Evolutionary conservation across 345 rosid genomes (phyloP).

Genomic region (Odontarrhena argentea): DNA sequence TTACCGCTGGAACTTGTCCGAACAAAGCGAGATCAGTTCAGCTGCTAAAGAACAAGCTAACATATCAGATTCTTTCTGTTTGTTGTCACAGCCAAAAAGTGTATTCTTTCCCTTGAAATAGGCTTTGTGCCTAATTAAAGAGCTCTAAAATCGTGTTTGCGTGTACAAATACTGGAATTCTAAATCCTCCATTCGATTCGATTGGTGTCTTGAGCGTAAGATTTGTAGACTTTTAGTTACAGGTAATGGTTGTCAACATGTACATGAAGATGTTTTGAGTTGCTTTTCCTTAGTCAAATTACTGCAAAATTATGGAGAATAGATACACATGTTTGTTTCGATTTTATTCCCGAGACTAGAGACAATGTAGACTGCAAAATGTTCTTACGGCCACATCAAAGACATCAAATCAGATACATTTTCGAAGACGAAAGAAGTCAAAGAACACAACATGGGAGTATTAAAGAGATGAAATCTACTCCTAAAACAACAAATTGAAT

Average conservation of each 20-base stretch:
- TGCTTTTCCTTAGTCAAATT: no score
- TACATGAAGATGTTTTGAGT: no score
- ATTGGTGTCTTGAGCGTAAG: no score
- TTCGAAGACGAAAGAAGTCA: neutral
- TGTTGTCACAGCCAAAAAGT: conserved; percentile 5
- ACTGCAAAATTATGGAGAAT: no score
- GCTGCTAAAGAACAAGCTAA: conserved; percentile 34
- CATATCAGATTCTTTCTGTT: conserved; percentile 15
- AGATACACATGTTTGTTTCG: neutral
- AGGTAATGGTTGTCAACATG: no score
- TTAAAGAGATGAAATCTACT: conserved; percentile 1
- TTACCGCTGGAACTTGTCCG: conserved; percentile 82
- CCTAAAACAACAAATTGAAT: conserved; percentile 26
- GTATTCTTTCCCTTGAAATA: neutral
- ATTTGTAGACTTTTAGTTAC: no score
- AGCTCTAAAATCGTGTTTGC: neutral
- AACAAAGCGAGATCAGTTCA: conserved; percentile 51
- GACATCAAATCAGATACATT: neutral
- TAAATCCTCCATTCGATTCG: neutral
- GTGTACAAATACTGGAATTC: conserved; percentile 6
- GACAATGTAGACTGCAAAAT: conserved; percentile 2
- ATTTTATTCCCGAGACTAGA: neutral
- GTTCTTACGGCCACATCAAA: conserved; percentile 11
- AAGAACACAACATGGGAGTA: neutral
- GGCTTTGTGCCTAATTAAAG: conserved; percentile 1